Evolutionary conservation across 106 monocot genomes (phyloP), one percentile per base, ranked within the genome.

Genomic region (Allium cepa): DNA sequence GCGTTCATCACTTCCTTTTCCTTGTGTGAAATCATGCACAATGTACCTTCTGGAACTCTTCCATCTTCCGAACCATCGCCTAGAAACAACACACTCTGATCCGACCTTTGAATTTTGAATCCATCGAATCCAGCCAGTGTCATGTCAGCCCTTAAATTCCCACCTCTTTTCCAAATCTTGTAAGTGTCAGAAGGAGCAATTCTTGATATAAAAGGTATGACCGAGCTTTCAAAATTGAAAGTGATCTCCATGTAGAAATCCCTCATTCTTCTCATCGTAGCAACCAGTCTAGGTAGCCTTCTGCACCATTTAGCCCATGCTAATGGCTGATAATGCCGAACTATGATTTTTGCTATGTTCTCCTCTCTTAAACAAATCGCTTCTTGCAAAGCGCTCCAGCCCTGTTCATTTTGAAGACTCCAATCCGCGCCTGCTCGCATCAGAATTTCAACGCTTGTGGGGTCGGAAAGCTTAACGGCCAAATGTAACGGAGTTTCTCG

Each of bases 211-310:
- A 92, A 96, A 0, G 96, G 96, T n/a, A 96, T 91, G 26, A 96
- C 91, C 0, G 96, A 92, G 78, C 97, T 97, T 69, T 97, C 92
- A n/a, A 97, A 97, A 57, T 92, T 78, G 72, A 92, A 97, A 0
- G 84, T 87, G 65, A 97, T 84, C 79, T 97, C 97, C 86, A 97
- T 88, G 72, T 92, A 97, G 74, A 92, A 92, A 68, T 97, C 89
- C 14, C 89, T 72, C 88, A 97, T 92, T 61, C 97, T 72, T 49
- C 68, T 64, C 88, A 97, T 89, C 11, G 88, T 53, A 8, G 78
- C 86, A 46, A 92, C 77, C 0, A 97, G 50, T 17, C 88, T 81
- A 7, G 97, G 97, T 3, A 97, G 80, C 45, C 97, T 71, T 49
- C 97, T 77, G 73, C 92, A 89, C 92, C 88, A 92, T 56, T 92